Evolutionary conservation across 2,329 filamentous ascomycete genomes (phyloP).

Genomic region (Sordariomycetes sp.): DNA sequence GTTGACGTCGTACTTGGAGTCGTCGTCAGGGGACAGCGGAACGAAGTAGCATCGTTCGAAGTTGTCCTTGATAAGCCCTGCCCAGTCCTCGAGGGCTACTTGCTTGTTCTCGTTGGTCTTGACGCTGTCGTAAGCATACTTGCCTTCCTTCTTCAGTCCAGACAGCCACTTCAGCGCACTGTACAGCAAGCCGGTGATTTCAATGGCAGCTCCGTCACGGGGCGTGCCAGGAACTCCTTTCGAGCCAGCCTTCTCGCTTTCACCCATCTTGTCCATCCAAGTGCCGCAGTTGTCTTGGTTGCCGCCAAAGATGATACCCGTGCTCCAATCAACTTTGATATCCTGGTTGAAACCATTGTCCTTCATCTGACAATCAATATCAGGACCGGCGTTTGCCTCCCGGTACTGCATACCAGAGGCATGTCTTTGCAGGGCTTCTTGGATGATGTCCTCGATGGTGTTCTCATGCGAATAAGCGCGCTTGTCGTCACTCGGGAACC

Average conservation of each 20-base stretch:
- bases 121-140: conserved; percentile 67
- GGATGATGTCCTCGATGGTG: conserved; percentile 80
- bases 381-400: conserved; percentile 85
- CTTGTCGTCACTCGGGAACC: conserved; percentile 74
- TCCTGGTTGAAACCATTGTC: conserved; percentile 87
- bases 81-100: conserved; percentile 73
- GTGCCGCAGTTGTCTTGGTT: conserved; percentile 94
- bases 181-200: conserved; percentile 90
- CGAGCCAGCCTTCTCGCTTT: conserved; percentile 79
- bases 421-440: conserved; percentile 88
- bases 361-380: conserved; percentile 88
- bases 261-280: conserved; percentile 99
- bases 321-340: conserved; percentile 84
- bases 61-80: conserved; percentile 66
- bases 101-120: conserved; percentile 48
- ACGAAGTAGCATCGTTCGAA: conserved; percentile 93
- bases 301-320: conserved; percentile 83
- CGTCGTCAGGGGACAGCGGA: conserved; percentile 59
- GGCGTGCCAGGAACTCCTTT: conserved; percentile 96
- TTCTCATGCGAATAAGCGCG: conserved; percentile 80
- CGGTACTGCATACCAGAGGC: conserved; percentile 84
- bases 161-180: conserved; percentile 79
- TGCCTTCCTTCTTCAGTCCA: conserved; percentile 54
- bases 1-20: conserved; percentile 73
- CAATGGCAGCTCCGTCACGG: conserved; percentile 86